Percentiles rank a stretch among this genome's conserved stretches.
phyloP scores from a whole-genome alignment of 495 filamentous ascomycete species.

The Cercophora samala region DNA sequence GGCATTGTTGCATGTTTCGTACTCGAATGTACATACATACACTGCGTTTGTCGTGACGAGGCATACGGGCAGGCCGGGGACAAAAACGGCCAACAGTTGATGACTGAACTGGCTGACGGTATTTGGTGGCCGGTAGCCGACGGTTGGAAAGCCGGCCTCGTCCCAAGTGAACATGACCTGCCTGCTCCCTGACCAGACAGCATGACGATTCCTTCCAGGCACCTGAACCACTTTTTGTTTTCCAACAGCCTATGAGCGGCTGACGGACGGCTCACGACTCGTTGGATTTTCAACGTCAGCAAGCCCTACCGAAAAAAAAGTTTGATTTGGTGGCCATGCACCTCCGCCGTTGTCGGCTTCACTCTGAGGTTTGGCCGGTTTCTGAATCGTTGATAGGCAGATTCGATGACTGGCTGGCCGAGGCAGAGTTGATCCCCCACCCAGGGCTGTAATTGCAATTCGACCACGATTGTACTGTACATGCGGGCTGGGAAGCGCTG shows the following conservation, averaged over 20 bases:
- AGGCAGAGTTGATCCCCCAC: neutral
- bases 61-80: neutral
- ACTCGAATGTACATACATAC: neutral
- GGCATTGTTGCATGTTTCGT: neutral
- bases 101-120: no score
- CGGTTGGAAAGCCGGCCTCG: neutral
- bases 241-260: neutral
- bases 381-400: conserved; percentile 6
- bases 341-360: conserved; percentile 8
- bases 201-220: neutral
- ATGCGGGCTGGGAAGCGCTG: conserved; percentile 1
- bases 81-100: neutral
- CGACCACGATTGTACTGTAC: neutral
- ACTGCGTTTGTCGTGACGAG: no score
- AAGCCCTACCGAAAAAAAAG: neutral
- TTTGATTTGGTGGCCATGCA: conserved; percentile 5
- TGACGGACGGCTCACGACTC: neutral
- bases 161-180: neutral
- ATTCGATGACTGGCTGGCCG: neutral
- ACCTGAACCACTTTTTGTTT: neutral
- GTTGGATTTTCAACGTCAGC: neutral
- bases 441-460: neutral
- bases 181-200: neutral
- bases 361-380: neutral
- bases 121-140: neutral